Conservation (phyloP, 176 grass and related monocot genomes). For the Aegilops speltoides region DNA sequence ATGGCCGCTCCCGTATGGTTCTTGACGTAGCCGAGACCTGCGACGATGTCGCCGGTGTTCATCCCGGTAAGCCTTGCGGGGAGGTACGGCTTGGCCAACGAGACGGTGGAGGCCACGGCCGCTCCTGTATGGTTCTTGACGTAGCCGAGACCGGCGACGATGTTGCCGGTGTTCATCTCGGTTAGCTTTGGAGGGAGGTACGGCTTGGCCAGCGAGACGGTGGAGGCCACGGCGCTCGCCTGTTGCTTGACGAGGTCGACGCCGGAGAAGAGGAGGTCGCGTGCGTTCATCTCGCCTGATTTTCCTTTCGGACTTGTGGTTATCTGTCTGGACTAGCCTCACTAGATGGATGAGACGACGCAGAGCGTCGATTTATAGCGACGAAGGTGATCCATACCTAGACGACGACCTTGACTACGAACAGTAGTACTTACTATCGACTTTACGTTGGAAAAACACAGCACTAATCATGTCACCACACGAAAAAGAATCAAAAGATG, state of each 20-base stretch:
- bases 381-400: neutral
- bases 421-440: too few relatives aligned
- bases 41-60: neutral
- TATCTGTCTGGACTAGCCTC: neutral
- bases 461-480: neutral
- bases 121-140: neutral
- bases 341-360: neutral
- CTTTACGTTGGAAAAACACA: too few relatives aligned
- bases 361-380: neutral
- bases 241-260: neutral
- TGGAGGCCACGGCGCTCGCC: neutral
- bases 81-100: neutral
- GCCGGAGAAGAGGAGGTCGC: neutral
- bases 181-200: neutral
- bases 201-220: neutral
- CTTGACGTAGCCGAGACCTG: neutral
- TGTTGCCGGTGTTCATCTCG: neutral
- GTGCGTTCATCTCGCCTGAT: neutral
- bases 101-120: neutral
- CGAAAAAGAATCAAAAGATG: neutral
- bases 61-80: neutral
- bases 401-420: too few relatives aligned
- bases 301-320: neutral
- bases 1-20: neutral
- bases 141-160: neutral